These are phyloP conservation scores for Leccinum subtestaceum DNA, from an alignment of 768 basidiomycete genomes.

Conservation along the genomic window DNA sequence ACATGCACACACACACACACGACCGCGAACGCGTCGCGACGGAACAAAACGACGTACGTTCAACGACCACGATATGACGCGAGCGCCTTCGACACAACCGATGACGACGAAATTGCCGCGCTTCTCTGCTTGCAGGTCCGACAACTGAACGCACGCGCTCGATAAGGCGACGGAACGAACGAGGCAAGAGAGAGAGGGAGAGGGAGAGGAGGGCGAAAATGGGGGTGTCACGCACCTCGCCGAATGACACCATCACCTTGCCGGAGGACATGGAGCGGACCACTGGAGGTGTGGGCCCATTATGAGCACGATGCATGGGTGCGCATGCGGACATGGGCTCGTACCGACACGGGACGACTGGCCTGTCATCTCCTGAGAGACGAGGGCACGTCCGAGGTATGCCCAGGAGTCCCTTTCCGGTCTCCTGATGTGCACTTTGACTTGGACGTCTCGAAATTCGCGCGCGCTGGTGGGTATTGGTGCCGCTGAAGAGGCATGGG, in stretches of 20 bases:
- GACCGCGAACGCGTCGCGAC: constrained; percentile 1
- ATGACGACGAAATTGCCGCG: constrained; percentile 86
- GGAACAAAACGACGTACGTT: constrained; percentile 50
- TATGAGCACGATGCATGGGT: constrained; percentile 6
- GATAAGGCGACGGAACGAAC: not conserved
- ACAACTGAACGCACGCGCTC: constrained; percentile 38
- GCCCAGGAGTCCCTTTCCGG: constrained; percentile 80
- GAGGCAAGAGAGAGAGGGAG: too few species aligned
- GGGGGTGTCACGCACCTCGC: constrained; percentile 49
- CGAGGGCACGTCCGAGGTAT: constrained; percentile 75
- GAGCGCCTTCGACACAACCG: constrained; percentile 68
- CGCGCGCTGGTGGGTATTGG: constrained; percentile 34
- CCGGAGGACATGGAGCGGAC: constrained; percentile 55
- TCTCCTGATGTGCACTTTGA: constrained; percentile 80
- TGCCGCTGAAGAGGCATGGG: constrained; percentile 15
- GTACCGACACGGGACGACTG: constrained; percentile 80
- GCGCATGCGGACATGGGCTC: constrained; percentile 26
- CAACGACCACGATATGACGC: constrained; percentile 82
- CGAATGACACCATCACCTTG: constrained; percentile 68
- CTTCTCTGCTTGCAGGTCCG: constrained; percentile 81
- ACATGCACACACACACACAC: not conserved
- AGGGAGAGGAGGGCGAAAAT: not conserved
- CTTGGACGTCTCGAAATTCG: constrained; percentile 75
- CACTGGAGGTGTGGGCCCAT: constrained; percentile 10
- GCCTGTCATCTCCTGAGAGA: constrained; percentile 70